Conservation (phyloP, 2,329 filamentous ascomycete genomes). For the Nigrospora osmanthi region DNA sequence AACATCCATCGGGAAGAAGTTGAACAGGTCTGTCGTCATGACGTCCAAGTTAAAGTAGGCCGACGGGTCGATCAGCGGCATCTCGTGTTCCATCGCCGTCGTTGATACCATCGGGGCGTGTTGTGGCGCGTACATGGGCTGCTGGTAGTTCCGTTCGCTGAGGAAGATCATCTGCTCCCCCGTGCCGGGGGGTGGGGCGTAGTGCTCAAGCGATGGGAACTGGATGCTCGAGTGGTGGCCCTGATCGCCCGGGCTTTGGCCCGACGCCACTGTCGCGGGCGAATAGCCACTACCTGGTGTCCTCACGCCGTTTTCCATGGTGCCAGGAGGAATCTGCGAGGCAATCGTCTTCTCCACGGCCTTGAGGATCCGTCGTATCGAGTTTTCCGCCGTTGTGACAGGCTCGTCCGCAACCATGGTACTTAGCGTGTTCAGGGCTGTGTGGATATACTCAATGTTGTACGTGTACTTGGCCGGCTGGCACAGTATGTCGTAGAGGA, state of each 20-base stretch:
- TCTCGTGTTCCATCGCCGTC: not conserved
- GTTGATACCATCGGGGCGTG: not conserved
- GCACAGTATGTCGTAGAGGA: slow-evolving; percentile 18
- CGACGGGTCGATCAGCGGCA: slow-evolving; percentile 3
- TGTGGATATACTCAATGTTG: slow-evolving; percentile 18
- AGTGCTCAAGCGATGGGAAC: slow-evolving; percentile 11
- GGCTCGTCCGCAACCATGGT: slow-evolving; percentile 13
- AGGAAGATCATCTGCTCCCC: slow-evolving; percentile 13
- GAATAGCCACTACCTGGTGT: not conserved
- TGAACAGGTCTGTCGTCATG: slow-evolving; percentile 18
- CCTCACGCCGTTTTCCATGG: slow-evolving; percentile 3
- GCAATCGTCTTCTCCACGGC: slow-evolving; percentile 14
- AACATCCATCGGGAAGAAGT: slow-evolving; percentile 13
- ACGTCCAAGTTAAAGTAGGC: slow-evolving; percentile 15
- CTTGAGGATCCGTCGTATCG: slow-evolving; percentile 10
- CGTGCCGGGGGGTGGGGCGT: slow-evolving; percentile 3
- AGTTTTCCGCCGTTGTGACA: slow-evolving; percentile 8
- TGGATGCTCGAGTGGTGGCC: slow-evolving; percentile 7
- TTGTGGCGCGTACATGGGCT: not conserved
- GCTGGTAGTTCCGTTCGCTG: slow-evolving; percentile 8
- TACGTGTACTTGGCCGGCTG: slow-evolving; percentile 19
- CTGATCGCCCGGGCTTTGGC: not conserved
- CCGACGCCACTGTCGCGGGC: not conserved
- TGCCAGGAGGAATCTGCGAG: slow-evolving; percentile 5
- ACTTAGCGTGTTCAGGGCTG: slow-evolving; percentile 13